Base-by-base conservation (phyloP, 2,329 filamentous ascomycete species). In the Amphichorda felina region DNA sequence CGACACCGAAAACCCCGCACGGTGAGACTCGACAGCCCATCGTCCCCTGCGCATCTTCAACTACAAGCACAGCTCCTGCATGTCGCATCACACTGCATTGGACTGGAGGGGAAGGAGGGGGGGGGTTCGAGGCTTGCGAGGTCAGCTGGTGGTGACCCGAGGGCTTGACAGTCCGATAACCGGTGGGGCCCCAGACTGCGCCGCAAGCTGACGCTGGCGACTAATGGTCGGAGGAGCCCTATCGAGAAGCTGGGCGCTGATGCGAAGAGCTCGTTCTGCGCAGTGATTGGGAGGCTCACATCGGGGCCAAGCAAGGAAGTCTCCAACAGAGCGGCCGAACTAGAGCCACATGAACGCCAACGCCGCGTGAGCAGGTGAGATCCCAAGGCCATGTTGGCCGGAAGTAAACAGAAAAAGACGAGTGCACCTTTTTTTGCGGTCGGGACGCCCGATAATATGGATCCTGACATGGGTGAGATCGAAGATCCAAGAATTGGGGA, bases 21-120 rank as follows among this genome's bases (percentile, higher is more conserved):
- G 27, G n/a, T 31, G 34, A 36, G 26, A 36, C 34, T 31, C 16
- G 18, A 31, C 25, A 35, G n/a, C 13, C 24, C 3, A 8, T 15
- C 25, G 27, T 10, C 22, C 21, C 24, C 22, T 33, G 30, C 15
- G 5, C 14, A 15, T 33, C 30, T 29, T 35, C 14, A 35, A 27
- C 15, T 9, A 10, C 7, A 16, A 11, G 33, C 6, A 18, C 18
- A 33, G n/a, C 30, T 33, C 24, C 30, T 38, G 36, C 36, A 38
- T 21, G 36, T 28, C 31, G 36, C 30, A 38, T 32, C 35, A 19
- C 17, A 14, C 33, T 35, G 24, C 24, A 16, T n/a, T 14, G n/a
- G 31, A 33, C 18, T 5, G 21, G 30, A 33, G 15, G 22, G 26
- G 21, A 13, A 21, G 8, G 17, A 33, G 15, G 17, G 14, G 32